Conservation (phyloP, 2,329 filamentous ascomycete species). For the Cytospora paraplurivora region DNA sequence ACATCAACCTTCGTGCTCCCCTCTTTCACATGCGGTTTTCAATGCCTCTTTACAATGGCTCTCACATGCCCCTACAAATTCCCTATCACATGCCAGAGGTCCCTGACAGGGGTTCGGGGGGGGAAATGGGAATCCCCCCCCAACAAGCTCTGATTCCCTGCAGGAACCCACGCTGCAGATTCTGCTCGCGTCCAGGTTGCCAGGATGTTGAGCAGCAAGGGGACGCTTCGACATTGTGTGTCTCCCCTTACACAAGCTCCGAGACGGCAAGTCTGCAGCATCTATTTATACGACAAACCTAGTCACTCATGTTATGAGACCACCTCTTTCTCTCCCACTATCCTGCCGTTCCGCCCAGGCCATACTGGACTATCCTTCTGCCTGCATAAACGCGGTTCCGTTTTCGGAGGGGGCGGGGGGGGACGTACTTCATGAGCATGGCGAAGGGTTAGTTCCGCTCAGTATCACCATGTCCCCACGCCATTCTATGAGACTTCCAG, state of each 20-base stretch:
- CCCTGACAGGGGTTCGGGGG: not conserved
- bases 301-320: not conserved
- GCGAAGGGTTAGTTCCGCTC: too few species aligned
- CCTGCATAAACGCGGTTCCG: not conserved
- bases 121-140: not conserved
- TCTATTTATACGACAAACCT: not conserved
- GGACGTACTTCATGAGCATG: too few species aligned
- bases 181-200: not conserved
- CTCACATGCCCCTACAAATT: too few species aligned
- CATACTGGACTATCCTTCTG: not conserved
- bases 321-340: not conserved
- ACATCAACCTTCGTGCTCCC: not conserved
- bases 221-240: not conserved
- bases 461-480: too few species aligned
- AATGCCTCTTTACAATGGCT: too few species aligned
- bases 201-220: not conserved
- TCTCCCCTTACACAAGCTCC: slow-evolving; percentile 4
- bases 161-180: slow-evolving; percentile 10
- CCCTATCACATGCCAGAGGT: not conserved
- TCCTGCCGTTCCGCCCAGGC: not conserved
- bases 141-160: not conserved
- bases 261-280: not conserved
- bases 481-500: too few species aligned
- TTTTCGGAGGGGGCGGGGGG: not conserved
- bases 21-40: not conserved